Base-by-base conservation (phyloP, 306 rosid genomes). In the Quercus aquifolioides region DNA sequence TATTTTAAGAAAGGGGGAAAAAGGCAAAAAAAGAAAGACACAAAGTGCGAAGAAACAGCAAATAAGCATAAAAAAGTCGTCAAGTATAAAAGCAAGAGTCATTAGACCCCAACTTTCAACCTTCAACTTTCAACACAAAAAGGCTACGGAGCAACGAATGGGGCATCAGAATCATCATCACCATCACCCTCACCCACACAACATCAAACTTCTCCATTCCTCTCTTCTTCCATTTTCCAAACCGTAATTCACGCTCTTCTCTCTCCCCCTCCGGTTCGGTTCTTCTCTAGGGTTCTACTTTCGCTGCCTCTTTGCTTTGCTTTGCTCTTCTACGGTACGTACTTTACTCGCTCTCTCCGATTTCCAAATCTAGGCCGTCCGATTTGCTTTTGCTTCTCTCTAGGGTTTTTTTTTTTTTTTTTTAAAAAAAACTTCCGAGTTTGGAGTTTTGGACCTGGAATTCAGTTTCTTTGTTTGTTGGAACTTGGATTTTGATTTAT, bases 191-290 rank as follows among this genome's bases (percentile, higher is more conserved):
- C 56, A 71, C 71, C 82, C 81, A 43, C 55, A 28, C 86, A 75
- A 75, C 84, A 85, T 89, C 90, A 8, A 41, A 41, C 85, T 88
- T 78, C 81, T 85, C 82, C 81, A 78, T 85, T 87, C 38, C 86
- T 38, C 72, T 26, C 52, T 80, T 78, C 82, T 88, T 8, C 46
- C 46, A 8, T 8, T 41, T 82, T 81, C 82, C 72, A 58, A 80
- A 78, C 81, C 91, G 83, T 56, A 81, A 86, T 84, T 88, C 90
- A 59, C 88, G 84, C 57, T 51, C 14, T 57, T 30, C 55, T 14
- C 41, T 79, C 88, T 74, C 78, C 77, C 88, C 62, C 78, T 82
- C 23, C 59, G 46, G 46, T 41, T 41, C 46, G 46, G 46, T 41
- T 41, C 46, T 41, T 41, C 82, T 67, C 79, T 80, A 84, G 84